A percentile compares a stretch with the other conserved stretches of the same genome.
phyloP scores from a whole-genome alignment of 352 stramenopile species.

The Globisporangium carolinianum region DNA sequence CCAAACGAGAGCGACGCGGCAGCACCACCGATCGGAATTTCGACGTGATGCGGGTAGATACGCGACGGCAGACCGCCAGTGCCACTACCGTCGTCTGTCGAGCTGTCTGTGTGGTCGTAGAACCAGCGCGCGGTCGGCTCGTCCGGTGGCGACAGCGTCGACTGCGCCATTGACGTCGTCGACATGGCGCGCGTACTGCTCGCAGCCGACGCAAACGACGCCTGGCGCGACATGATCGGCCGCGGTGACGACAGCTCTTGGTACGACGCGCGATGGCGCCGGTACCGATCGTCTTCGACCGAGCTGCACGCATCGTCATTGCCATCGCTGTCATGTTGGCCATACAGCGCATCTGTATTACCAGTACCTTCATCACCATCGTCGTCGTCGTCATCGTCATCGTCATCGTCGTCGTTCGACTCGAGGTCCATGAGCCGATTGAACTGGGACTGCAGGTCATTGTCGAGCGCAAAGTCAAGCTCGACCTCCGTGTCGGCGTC shows the following conservation, averaged over 20 bases:
- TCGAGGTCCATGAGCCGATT: slow-evolving; percentile 65
- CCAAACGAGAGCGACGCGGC: slow-evolving; percentile 82
- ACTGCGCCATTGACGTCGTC: slow-evolving; percentile 33
- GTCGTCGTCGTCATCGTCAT: slow-evolving; percentile 19
- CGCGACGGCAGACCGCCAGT: slow-evolving; percentile 40
- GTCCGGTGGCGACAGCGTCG: slow-evolving; percentile 51
- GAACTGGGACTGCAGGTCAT: slow-evolving; percentile 68
- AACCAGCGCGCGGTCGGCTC: slow-evolving; percentile 77
- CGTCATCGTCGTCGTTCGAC: slow-evolving; percentile 31
- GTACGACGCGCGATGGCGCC: slow-evolving; percentile 12
- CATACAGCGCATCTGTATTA: too few species aligned
- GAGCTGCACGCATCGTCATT: slow-evolving; percentile 2
- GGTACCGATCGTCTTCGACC: slow-evolving; percentile 4
- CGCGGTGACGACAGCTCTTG: slow-evolving; percentile 37
- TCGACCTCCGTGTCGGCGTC: slow-evolving; percentile 75
- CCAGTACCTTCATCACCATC: slow-evolving; percentile 23
- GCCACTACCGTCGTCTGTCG: slow-evolving; percentile 14
- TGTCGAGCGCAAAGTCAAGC: slow-evolving; percentile 72
- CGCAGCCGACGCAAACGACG: slow-evolving; percentile 52
- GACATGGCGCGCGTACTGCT: slow-evolving; percentile 33
- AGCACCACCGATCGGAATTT: slow-evolving; percentile 79
- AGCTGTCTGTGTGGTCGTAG: slow-evolving; percentile 43
- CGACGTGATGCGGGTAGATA: slow-evolving; percentile 83
- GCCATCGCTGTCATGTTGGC: slow-evolving; percentile 16
- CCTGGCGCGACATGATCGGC: slow-evolving; percentile 34